Base-by-base conservation (phyloP, 2,329 filamentous ascomycete species). In the Cladosporium colombiae region DNA sequence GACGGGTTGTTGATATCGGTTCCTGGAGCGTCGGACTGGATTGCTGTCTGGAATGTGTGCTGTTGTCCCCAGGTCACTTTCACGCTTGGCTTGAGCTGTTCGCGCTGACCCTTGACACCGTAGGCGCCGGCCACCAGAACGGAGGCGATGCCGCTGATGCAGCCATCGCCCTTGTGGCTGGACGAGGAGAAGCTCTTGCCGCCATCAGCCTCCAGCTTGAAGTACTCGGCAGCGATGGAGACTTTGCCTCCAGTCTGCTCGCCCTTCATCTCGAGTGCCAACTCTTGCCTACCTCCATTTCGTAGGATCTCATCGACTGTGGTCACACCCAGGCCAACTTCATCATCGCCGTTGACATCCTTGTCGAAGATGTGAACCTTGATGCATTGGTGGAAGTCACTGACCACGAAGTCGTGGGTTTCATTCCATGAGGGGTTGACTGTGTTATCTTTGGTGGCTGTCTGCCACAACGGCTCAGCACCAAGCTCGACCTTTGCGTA, bases 1-100 rank as follows among this genome's bases (percentile, higher is more conserved):
- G 77, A 74, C 2, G 82, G 82, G 69, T 83, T 84, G 74, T 80
- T 81, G 67, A 83, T 82, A 59, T 83, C 82, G 2, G 72, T 77
- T 1, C 82, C 82, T 0, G 81, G 80, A 1, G 74, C 75, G 70
- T 83, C 81, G 0, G 75, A 72, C 73, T 81, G 80, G 64, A 76
- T 73, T 1, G 75, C 78, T 0, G 82, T 83, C 60, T 71, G 73
- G 75, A 81, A 83, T 25, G 58, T 55, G 55, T 75, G 74, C 67
- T 78, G 77, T 10, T 64, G 74, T 18, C 80, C 80, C 78, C 79
- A 83, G 0, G 75, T 73, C 0, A 83, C 75, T 70, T 78, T 78
- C 62, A 84, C 76, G 69, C 80, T 82, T 31, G 82, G 82, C 61
- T 80, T 79, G 16, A 83, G 73, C 62, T 80, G 76, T 21, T 81